phyloP scores from a whole-genome alignment of 2,329 filamentous ascomycete species.

The Fusarium mexicanum region DNA sequence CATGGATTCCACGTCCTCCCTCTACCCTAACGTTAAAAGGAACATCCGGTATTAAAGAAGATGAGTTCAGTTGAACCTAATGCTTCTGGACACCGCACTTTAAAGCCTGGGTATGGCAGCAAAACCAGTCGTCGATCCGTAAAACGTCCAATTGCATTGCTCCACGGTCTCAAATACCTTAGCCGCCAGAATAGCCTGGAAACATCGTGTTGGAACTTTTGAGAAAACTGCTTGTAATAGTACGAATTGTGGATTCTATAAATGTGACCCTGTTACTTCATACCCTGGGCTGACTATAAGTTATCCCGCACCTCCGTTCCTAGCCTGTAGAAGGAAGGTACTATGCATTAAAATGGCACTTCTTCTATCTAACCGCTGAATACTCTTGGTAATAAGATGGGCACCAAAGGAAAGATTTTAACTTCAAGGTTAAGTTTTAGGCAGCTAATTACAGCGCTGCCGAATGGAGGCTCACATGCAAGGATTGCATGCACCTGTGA shows the following conservation, averaged over 20 bases:
- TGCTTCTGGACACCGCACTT: too few species aligned
- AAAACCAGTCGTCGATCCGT: accelerated
- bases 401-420: accelerated
- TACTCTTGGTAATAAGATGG: background rate
- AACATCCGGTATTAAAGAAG: too few species aligned
- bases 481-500: background rate
- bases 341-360: too few species aligned
- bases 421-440: background rate
- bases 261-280: background rate
- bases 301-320: background rate
- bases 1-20: too few species aligned
- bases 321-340: background rate
- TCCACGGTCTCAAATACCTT: accelerated
- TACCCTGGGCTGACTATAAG: background rate
- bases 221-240: background rate
- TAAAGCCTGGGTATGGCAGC: background rate
- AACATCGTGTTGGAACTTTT: background rate
- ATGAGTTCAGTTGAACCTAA: background rate
- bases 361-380: background rate
- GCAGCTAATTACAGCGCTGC: accelerated
- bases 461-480: accelerated
- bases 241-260: background rate
- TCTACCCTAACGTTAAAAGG: too few species aligned
- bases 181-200: background rate
- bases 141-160: background rate